Evolutionary conservation across 805 yeast genomes (phyloP).

Genomic region (Naumovozyma castellii): DNA sequence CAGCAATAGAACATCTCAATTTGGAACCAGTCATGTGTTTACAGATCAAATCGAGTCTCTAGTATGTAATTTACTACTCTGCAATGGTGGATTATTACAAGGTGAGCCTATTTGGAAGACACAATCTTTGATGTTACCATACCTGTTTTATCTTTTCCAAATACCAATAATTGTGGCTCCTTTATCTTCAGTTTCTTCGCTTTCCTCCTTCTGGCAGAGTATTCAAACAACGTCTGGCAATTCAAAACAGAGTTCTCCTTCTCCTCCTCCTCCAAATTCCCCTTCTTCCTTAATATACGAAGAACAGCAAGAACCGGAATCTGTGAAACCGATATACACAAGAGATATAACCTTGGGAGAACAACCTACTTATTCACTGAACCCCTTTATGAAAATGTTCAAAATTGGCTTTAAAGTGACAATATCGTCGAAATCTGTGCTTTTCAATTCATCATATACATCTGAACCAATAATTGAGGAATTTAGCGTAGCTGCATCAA

Average conservation of each 20-base stretch:
- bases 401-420: constrained; percentile 23
- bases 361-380: constrained; percentile 15
- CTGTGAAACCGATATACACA: constrained; percentile 1
- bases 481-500: constrained; percentile 30
- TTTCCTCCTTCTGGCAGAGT: constrained; percentile 3
- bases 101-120: constrained; percentile 24
- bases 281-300: background rate
- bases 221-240: background rate
- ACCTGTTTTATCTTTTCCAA: constrained; percentile 24
- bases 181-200: constrained; percentile 19
- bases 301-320: background rate
- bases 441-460: constrained; percentile 27
- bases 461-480: constrained; percentile 28
- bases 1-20: constrained; percentile 23
- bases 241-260: background rate
- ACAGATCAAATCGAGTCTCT: constrained; percentile 25
- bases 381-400: constrained; percentile 26
- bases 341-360: constrained; percentile 20
- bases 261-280: background rate
- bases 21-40: constrained; percentile 13
- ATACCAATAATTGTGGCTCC: constrained; percentile 25
- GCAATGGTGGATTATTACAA: constrained; percentile 25
- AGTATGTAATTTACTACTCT: constrained; percentile 22
- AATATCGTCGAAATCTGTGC: constrained; percentile 22
- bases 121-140: constrained; percentile 12